A percentile compares a stretch with the other conserved stretches of the same genome.
These are phyloP conservation scores for Nigrograna mackinnonii DNA, from an alignment of 2,329 filamentous ascomycete species.

Conservation along the genomic window DNA sequence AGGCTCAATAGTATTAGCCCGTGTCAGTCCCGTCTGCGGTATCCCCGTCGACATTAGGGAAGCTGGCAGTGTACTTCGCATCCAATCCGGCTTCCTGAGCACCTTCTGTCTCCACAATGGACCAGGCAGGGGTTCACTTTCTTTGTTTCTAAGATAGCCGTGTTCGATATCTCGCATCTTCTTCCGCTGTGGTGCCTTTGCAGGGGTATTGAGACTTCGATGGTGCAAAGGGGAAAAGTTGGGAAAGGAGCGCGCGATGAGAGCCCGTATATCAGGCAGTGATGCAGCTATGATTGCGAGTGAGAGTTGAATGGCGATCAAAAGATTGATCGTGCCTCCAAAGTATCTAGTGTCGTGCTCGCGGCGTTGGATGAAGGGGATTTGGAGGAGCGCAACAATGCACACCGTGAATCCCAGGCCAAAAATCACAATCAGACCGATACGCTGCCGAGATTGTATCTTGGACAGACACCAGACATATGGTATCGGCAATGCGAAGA, in stretches of 20 bases:
- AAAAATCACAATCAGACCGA: slow-evolving; percentile 25
- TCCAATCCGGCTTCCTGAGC: slow-evolving; percentile 23
- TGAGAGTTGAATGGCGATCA: slow-evolving; percentile 27
- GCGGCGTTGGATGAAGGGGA: slow-evolving; percentile 28
- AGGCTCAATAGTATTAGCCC: too few relatives aligned
- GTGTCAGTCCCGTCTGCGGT: too few relatives aligned
- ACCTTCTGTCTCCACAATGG: too few relatives aligned
- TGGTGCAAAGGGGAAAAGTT: slow-evolving; percentile 27
- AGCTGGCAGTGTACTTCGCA: slow-evolving; percentile 19
- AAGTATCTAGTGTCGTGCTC: slow-evolving; percentile 23
- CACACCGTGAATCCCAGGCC: slow-evolving; percentile 29
- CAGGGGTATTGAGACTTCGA: slow-evolving; percentile 16
- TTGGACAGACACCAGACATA: slow-evolving; percentile 29
- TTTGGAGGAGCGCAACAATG: slow-evolving; percentile 27
- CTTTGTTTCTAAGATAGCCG: too few relatives aligned
- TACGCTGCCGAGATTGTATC: slow-evolving; percentile 18
- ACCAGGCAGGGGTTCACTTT: too few relatives aligned
- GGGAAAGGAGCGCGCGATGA: slow-evolving; percentile 20
- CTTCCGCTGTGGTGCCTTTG: slow-evolving; percentile 6
- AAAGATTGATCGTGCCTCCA: slow-evolving; percentile 27
- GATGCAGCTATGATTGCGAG: slow-evolving; percentile 29
- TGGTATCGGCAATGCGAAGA: slow-evolving; percentile 27
- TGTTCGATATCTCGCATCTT: too few relatives aligned
- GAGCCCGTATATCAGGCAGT: slow-evolving; percentile 26
- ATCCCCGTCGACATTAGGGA: too few relatives aligned